A percentile compares a stretch with the other conserved stretches of the same genome.
phyloP scores from a whole-genome alignment of 2,329 filamentous ascomycete genomes.

The Cytospora mali region DNA sequence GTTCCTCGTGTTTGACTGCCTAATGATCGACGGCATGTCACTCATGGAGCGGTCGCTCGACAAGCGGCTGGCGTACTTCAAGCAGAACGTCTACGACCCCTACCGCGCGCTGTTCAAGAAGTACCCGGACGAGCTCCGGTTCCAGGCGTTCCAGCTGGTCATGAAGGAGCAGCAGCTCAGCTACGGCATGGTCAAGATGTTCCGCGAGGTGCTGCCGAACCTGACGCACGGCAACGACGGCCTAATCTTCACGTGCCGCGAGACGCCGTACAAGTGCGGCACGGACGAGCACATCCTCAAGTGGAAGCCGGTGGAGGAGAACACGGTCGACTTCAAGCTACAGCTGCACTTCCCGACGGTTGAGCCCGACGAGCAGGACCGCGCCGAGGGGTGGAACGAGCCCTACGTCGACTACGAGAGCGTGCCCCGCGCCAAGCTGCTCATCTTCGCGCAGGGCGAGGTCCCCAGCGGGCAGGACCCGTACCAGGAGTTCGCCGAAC shows the following conservation, averaged over 20 bases:
- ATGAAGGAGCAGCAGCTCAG: slow-evolving; percentile 88
- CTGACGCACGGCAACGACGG: slow-evolving; percentile 95
- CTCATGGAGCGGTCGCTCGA: slow-evolving; percentile 81
- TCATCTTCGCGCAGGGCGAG: slow-evolving; percentile 66
- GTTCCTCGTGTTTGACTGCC: slow-evolving; percentile 92
- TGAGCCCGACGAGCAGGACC: slow-evolving; percentile 69
- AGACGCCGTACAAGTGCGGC: slow-evolving; percentile 82
- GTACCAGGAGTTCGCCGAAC: slow-evolving; percentile 68
- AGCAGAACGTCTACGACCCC: slow-evolving; percentile 72
- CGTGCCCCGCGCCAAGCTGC: slow-evolving; percentile 72
- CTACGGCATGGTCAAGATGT: slow-evolving; percentile 92
- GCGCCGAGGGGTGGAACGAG: slow-evolving; percentile 64
- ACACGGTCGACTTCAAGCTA: slow-evolving; percentile 90
- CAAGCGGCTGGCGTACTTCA: slow-evolving; percentile 86
- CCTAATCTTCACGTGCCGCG: slow-evolving; percentile 94
- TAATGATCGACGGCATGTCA: slow-evolving; percentile 76
- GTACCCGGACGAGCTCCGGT: slow-evolving; percentile 69
- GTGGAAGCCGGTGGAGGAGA: slow-evolving; percentile 95
- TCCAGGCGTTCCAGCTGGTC: slow-evolving; percentile 78
- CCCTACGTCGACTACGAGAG: slow-evolving; percentile 78
- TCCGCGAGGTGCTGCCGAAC: slow-evolving; percentile 78
- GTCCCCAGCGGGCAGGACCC: slow-evolving; percentile 42
- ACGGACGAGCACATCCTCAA: slow-evolving; percentile 95
- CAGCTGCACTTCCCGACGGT: slow-evolving; percentile 73
- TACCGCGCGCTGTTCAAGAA: slow-evolving; percentile 65